Evolutionary conservation across 2,329 filamentous ascomycete species (phyloP).

Genomic region (Botryotinia convoluta): DNA sequence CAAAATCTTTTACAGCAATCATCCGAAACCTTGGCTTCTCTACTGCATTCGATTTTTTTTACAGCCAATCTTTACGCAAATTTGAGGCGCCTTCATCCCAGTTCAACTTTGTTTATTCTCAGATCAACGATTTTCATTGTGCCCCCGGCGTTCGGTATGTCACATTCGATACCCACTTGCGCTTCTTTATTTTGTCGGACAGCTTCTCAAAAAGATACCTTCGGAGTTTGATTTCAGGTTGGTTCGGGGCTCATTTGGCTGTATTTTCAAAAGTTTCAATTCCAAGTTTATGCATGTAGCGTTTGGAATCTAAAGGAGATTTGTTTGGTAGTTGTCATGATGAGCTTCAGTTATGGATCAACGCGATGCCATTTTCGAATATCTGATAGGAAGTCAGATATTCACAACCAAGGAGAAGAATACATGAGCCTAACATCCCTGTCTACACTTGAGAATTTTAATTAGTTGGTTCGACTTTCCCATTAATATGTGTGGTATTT

Average conservation of each 20-base stretch:
- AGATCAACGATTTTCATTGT: not conserved
- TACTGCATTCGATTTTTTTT: not conserved
- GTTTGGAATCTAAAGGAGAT: slow-evolving; percentile 18
- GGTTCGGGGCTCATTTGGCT: not conserved
- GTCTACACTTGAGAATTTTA: not conserved
- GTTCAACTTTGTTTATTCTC: not conserved
- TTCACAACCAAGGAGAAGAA: not conserved
- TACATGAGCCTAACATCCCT: not conserved
- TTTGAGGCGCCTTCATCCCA: not conserved
- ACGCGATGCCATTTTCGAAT: not conserved
- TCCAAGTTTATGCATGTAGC: slow-evolving; percentile 27
- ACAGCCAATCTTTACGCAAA: not conserved
- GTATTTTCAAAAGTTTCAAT: not conserved
- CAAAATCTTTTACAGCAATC: not conserved
- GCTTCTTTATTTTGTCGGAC: not conserved
- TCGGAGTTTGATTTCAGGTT: not conserved
- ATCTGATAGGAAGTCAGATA: not conserved
- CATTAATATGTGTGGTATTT: not conserved
- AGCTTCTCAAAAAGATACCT: not conserved
- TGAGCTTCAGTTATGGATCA: not conserved
- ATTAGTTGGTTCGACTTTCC: not conserved
- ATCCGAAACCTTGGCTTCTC: too few species aligned
- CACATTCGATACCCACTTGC: slow-evolving; percentile 1
- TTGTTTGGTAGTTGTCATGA: not conserved
- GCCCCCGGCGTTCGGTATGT: not conserved